Evolutionary conservation across 1,284 basidiomycete genomes (phyloP), one percentile per base, ranked within the genome.

Genomic region (Ceraceosorus guamensis): DNA sequence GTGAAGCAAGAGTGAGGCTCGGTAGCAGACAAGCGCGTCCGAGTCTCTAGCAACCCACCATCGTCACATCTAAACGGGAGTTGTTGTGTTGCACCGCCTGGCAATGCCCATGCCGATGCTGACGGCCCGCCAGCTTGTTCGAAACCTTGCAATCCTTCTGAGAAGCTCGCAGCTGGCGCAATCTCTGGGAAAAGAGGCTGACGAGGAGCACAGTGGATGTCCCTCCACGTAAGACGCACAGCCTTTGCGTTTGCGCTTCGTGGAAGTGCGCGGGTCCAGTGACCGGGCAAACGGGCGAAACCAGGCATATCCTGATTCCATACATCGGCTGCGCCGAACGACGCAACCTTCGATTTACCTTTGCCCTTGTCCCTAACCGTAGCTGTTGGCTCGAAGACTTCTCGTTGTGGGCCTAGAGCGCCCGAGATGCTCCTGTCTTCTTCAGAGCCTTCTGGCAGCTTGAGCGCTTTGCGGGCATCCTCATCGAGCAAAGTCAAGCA

Each of bases 241-340:
- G 50, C 54, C n/a, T 32, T 48, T 13, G 51, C 47, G n/a, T 46
- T 51, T 5, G 56, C 49, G 18, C 50, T 52, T 6, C 31, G 14
- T 18, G 57, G 57, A 34, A 59, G 43, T 24, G 18, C 41, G 41
- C 55, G 60, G 24, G 53, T 30, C 41, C 60, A 60, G 10, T 57
- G 55, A 56, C 55, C 4, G 55, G 55, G 43, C 33, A n/a, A 43
- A 34, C 30, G 44, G 30, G 34, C 52, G 24, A 24, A 24, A 2
- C 24, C 24, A 1, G 24, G 24, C 24, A 24, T 1, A 24, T 24
- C 24, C 24, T 24, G 24, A 24, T 24, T 24, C 24, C 24, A 24
- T 24, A 2, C 24, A 24, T 24, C 24, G 24, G 24, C 24, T 24
- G 24, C 24, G 24, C 24, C 24, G 24, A 24, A 24, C 3, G 24